phyloP scores from a whole-genome alignment of 2,329 filamentous ascomycete genomes.

The Lachnum nothofagi region DNA sequence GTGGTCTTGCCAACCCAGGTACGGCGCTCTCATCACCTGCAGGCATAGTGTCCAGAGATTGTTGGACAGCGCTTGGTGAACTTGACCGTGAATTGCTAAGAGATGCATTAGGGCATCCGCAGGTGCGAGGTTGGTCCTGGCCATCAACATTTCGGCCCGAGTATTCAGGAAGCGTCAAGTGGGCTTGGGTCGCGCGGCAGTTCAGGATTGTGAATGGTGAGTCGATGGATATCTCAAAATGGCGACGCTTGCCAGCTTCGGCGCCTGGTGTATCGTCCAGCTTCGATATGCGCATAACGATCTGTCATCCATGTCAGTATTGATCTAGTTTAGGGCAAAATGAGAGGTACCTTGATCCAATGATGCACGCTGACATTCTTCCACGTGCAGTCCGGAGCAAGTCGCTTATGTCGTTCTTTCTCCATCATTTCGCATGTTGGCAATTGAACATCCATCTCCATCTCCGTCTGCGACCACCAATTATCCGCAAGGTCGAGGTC shows the following conservation, averaged over 20 bases:
- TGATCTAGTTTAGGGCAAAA: not conserved
- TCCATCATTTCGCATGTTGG: conserved; percentile 66
- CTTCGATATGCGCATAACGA: conserved; percentile 70
- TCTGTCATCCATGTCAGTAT: conserved; percentile 40
- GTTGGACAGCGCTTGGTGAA: conserved; percentile 39
- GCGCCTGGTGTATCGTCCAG: conserved; percentile 60
- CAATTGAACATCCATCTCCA: conserved; percentile 70
- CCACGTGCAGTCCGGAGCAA: conserved; percentile 70
- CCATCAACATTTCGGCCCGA: conserved; percentile 45
- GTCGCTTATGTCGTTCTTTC: conserved; percentile 51
- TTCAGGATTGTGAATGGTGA: conserved; percentile 71
- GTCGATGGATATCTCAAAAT: conserved; percentile 75
- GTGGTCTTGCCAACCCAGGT: conserved; percentile 40
- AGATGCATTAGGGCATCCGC: conserved; percentile 60
- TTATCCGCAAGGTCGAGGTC: conserved; percentile 50
- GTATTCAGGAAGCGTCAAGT: conserved; percentile 66
- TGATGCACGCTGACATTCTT: conserved; percentile 70
- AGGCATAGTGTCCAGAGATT: conserved; percentile 40
- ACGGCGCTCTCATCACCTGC: conserved; percentile 14
- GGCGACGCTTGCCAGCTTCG: conserved; percentile 52
- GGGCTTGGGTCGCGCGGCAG: conserved; percentile 65
- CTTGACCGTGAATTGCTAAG: conserved; percentile 13
- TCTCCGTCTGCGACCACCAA: conserved; percentile 61
- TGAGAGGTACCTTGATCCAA: conserved; percentile 63
- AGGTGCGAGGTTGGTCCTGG: conserved; percentile 41